Base-by-base conservation (phyloP, 2,329 filamentous ascomycete species). In the Talaromyces atroroseus region DNA sequence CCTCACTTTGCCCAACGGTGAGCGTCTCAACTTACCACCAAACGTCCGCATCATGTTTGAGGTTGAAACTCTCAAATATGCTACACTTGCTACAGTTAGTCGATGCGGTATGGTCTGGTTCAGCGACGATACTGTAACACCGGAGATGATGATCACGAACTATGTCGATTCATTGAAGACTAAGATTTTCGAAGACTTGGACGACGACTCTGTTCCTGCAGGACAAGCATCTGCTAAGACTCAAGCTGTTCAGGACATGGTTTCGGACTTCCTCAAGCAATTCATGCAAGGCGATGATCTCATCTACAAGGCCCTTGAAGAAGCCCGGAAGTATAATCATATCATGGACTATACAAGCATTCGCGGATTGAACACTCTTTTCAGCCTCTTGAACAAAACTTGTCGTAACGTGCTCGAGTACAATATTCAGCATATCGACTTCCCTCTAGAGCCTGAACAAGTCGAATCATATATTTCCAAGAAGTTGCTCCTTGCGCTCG, bases 71-170 rank as follows among this genome's bases (percentile, higher is more conserved):
- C 80, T 99, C 59, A 96, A 95, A 70, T 99, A 99, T 70, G 94
- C 94, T 38, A 99, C 94, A 0, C 83, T 99, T 46, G 94, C 94
- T 56, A 99, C 94, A n/a, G 94, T 99, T 68, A 95, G 89, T 85
- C 91, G 94, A 76, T 99, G 94, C 71, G 94, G 94, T 81, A 99
- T 99, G 94, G 95, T 99, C 14, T 99, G 94, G 94, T 99, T 97
- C 76, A 99, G 91, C 69, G 92, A 96, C 66, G 95, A 99, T 68
- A 97, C 92, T 26, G 92, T 99, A 42, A 92, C 90, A 32, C 84
- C 92, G 1, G 83, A 82, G 62, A 96, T 99, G 88, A 89, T 97
- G 85, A 87, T 97, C 42, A 80, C 84, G 60, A 90, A 97, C 73
- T 96, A 99, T 67, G 82, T 99, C 52, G 85, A 94, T 59, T 85